Evolutionary conservation across 257 asterid genomes (phyloP).

Genomic region (Petrea volubilis): DNA sequence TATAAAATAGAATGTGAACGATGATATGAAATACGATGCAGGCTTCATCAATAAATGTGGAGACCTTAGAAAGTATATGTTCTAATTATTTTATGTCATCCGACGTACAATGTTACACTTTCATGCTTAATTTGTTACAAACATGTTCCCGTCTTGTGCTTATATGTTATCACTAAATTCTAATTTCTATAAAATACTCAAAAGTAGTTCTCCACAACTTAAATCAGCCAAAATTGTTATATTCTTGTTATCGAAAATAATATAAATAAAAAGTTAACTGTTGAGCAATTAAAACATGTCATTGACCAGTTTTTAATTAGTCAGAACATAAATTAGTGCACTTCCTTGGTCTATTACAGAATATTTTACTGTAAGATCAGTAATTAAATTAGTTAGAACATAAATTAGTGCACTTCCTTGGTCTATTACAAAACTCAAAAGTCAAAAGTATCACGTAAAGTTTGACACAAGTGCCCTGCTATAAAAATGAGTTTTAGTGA

Average conservation of each 20-base stretch:
- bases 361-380: too few species aligned
- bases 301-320: neutral
- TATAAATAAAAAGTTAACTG: neutral
- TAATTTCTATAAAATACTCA: neutral
- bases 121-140: too few species aligned
- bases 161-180: neutral
- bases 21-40: too few species aligned
- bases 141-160: neutral
- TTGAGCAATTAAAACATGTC: neutral
- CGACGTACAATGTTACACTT: too few species aligned
- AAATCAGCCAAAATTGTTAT: neutral
- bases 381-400: neutral
- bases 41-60: too few species aligned
- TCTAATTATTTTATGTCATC: too few species aligned
- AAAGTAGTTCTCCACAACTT: neutral
- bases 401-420: neutral
- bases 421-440: too few species aligned
- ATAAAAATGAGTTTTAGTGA: too few species aligned
- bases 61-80: too few species aligned
- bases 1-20: too few species aligned
- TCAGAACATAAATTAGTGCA: neutral
- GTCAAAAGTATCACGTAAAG: too few species aligned
- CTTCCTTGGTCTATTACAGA: neutral
- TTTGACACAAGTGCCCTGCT: too few species aligned
- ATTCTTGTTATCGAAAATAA: neutral